Base-by-base conservation (phyloP, 208 protist genomes). In the Herpetomonas muscarum region DNA sequence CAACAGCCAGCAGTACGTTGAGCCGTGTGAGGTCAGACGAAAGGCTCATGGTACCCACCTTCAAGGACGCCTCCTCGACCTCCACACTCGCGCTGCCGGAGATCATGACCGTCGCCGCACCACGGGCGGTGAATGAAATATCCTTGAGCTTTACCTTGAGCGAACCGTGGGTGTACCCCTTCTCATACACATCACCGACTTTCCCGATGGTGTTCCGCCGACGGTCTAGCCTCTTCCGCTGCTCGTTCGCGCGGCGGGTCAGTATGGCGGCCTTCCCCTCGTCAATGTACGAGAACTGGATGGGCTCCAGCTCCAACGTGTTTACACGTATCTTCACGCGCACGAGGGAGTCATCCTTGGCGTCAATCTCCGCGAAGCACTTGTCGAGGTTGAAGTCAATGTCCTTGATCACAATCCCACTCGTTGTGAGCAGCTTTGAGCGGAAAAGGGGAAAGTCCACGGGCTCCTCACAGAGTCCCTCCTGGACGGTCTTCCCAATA, bases 381-480 rank as follows among this genome's bases (percentile, higher is more conserved):
- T 75, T 72, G 9, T 70, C 52, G 42, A 56, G 51, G 39, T 70
- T 65, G 48, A 93, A 82, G 29, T 22, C 13, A 1, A 88, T 39
- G 17, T 60, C 37, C 12, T 47, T 3, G 21, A 90, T 46, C 52
- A 42, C 63, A 9, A 90, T 60, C 1, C 63, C 49, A 0, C 67
- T 75, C 13, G 58, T 76, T n/a, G 75, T 76, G 24, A 88, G n/a
- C 3, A 84, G 52, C n/a, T 77, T 74, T 7, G 53, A 34, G 24
- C 81, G 71, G 28, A 79, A 71, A 10, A 85, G 30, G 2, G 79
- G 75, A 15, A 87, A 39, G 13, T 64, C 34, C n/a, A 87, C 21
- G 28, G 66, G 49, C n/a, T 73, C 37, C 47, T 80, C 74, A 0
- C 45, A 19, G 3, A 81, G 45, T 13, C 66, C 56, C 12, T 74